Evolutionary conservation across 495 filamentous ascomycete genomes (phyloP).

Genomic region (Talaromyces liani): DNA sequence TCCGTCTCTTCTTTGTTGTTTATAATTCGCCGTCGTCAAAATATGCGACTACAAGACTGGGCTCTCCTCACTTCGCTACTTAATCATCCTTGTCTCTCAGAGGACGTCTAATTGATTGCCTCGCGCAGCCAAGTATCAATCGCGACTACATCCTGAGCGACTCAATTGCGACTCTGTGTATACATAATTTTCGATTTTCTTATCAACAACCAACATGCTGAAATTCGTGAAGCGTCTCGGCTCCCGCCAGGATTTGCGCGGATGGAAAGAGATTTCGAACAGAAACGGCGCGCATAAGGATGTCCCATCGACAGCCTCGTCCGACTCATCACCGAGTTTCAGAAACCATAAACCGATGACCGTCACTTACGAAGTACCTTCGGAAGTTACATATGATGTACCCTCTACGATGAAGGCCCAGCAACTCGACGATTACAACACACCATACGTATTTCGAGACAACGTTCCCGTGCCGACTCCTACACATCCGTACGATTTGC

Average conservation of each 20-base stretch:
- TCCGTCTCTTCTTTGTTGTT: background rate
- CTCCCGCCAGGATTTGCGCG: slow-evolving; percentile 1
- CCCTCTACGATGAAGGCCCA: slow-evolving; percentile 6
- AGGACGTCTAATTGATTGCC: background rate
- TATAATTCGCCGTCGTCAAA: background rate
- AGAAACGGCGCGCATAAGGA: background rate
- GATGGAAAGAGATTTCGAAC: slow-evolving; percentile 1
- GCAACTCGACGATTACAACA: slow-evolving; percentile 6
- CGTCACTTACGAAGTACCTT: background rate
- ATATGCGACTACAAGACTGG: background rate
- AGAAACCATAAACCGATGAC: background rate
- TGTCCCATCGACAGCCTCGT: background rate
- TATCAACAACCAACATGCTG: background rate
- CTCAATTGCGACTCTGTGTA: background rate
- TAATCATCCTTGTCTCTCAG: background rate
- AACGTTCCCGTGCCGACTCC: slow-evolving; percentile 2
- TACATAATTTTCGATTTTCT: background rate
- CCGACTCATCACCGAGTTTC: background rate
- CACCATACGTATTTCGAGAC: slow-evolving; percentile 6
- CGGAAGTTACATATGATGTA: background rate
- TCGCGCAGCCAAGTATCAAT: background rate
- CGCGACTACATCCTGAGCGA: background rate
- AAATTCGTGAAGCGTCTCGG: background rate
- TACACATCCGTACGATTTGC: slow-evolving; percentile 33
- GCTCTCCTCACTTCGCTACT: background rate